A percentile compares a stretch with the other conserved stretches of the same genome.
Evolutionary conservation across 352 stramenopile species (phyloP).

Genomic region (Nothophytophthora sp.): DNA sequence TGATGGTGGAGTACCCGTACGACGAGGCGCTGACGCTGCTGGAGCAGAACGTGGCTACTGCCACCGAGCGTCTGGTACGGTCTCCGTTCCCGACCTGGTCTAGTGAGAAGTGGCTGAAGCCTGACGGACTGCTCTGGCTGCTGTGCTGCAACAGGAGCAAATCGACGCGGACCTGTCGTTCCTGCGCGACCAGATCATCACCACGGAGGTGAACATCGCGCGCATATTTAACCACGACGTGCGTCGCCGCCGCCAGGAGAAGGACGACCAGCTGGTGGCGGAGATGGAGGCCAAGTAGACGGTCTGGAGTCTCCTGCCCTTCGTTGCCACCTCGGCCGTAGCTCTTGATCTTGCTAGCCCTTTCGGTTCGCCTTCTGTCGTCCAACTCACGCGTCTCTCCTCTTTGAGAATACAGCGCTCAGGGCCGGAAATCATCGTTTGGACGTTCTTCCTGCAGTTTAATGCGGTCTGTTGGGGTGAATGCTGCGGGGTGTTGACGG

Average conservation of each 20-base stretch:
- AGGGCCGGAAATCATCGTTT: too few relatives aligned
- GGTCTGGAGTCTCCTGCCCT: not conserved
- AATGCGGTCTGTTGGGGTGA: too few relatives aligned
- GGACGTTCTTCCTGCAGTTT: too few relatives aligned
- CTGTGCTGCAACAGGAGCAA: slow-evolving; percentile 41
- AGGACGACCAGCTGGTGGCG: slow-evolving; percentile 62
- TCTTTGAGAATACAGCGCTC: too few relatives aligned
- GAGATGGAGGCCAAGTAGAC: slow-evolving; percentile 69
- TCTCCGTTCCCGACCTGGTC: too few relatives aligned
- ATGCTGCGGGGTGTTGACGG: too few relatives aligned
- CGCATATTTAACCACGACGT: slow-evolving; percentile 98
- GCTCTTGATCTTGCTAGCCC: too few relatives aligned
- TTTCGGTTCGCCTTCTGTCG: too few relatives aligned
- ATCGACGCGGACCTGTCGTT: slow-evolving; percentile 93
- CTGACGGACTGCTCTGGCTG: not conserved
- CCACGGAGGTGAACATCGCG: slow-evolving; percentile 96
- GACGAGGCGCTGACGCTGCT: slow-evolving; percentile 94
- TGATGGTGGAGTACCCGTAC: slow-evolving; percentile 98
- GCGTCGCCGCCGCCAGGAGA: slow-evolving; percentile 75
- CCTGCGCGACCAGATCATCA: slow-evolving; percentile 97
- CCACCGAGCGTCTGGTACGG: slow-evolving; percentile 72
- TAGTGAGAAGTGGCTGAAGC: too few relatives aligned
- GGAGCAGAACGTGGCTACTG: slow-evolving; percentile 70
- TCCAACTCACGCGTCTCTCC: too few relatives aligned
- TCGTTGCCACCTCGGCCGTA: not conserved